Conservation (phyloP, 108 stramenopile genomes). For the Nitzschia inconspicua region DNA sequence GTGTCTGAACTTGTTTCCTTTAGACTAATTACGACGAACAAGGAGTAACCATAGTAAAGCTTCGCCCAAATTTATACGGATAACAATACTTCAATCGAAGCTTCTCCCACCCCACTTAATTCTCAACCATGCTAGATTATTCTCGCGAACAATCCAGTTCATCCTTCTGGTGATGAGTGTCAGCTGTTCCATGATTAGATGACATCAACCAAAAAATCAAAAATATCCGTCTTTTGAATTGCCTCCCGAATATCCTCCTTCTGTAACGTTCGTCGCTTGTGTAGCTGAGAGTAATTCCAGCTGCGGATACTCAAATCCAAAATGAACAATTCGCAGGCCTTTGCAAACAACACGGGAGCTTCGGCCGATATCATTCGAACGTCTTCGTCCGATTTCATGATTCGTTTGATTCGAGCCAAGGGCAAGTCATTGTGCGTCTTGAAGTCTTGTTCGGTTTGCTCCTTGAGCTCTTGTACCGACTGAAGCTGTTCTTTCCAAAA, state of each 20-base stretch:
- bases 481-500: conserved; percentile 75
- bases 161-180: too few species aligned
- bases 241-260: conserved; percentile 88
- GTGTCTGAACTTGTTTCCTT: too few species aligned
- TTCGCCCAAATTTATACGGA: too few species aligned
- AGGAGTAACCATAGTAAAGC: too few species aligned
- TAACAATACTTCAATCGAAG: too few species aligned
- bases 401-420: conserved; percentile 97
- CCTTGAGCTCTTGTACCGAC: conserved; percentile 38
- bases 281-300: conserved; percentile 71
- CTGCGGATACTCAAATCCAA: conserved; percentile 94
- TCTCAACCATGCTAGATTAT: too few species aligned
- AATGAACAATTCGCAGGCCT: conserved; percentile 98
- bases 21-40: too few species aligned
- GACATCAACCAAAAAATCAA: conserved; percentile 89
- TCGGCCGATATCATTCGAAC: conserved; percentile 96
- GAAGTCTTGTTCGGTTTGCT: conserved; percentile 84
- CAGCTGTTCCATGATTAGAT: too few species aligned
- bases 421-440: conserved; percentile 92
- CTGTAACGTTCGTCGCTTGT: conserved; percentile 82
- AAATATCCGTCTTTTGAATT: conserved; percentile 82
- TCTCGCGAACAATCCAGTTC: neutral
- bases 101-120: too few species aligned
- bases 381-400: conserved; percentile 99
- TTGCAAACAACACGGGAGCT: conserved; percentile 97